Evolutionary conservation across 176 grass and related monocot genomes (phyloP).

Genomic region (Bolboschoenus planiculmis): DNA sequence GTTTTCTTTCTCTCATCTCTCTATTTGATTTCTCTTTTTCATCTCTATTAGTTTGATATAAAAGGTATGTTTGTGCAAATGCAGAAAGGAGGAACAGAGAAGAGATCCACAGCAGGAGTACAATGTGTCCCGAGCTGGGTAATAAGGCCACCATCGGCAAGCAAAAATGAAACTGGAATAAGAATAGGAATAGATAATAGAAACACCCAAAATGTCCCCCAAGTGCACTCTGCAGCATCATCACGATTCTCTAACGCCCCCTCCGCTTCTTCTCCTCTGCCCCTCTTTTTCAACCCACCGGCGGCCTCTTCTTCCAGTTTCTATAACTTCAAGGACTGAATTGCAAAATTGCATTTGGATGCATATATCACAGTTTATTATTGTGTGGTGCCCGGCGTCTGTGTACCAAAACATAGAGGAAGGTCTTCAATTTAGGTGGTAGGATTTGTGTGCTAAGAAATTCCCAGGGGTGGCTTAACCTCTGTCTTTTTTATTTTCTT

Average conservation of each 20-base stretch:
- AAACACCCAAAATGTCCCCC: conserved; percentile 21
- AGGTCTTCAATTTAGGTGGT: not conserved
- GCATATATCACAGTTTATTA: not conserved
- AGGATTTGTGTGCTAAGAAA: conserved; percentile 11
- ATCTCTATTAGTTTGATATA: not conserved
- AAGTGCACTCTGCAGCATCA: conserved; percentile 78
- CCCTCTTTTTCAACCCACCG: conserved; percentile 17
- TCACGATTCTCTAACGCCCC: conserved; percentile 89
- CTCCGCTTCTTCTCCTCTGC: conserved; percentile 29
- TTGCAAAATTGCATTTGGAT: not conserved
- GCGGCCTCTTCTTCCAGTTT: conserved; percentile 36
- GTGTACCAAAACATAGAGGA: conserved; percentile 3
- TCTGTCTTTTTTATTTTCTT: not conserved
- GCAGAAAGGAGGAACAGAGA: conserved; percentile 55
- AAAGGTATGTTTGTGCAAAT: not conserved
- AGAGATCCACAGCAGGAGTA: conserved; percentile 30
- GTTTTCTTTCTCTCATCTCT: not conserved
- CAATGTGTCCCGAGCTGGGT: conserved; percentile 38
- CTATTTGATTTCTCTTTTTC: not conserved
- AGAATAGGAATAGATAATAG: conserved; percentile 3
- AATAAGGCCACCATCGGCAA: not conserved
- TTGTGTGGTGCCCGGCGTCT: not conserved
- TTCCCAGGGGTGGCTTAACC: conserved; percentile 1
- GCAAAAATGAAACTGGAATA: not conserved
- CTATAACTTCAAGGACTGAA: conserved; percentile 18